Evolutionary conservation across 139 green algal genomes (phyloP), one percentile per base, ranked within the genome.

Genomic region (Limnomonas spitsbergensis): DNA sequence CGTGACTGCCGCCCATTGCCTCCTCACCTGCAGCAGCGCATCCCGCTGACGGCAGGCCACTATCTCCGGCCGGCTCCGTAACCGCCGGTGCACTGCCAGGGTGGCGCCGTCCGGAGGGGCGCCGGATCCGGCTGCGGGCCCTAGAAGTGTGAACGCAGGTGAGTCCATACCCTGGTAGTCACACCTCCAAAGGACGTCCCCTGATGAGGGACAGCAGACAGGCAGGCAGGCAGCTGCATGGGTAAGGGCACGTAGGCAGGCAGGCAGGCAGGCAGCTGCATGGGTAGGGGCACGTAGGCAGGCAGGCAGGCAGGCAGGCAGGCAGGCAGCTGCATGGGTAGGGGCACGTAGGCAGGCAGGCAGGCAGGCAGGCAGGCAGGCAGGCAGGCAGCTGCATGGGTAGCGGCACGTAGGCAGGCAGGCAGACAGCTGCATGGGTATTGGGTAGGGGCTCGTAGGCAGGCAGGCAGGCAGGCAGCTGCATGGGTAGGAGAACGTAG

Each of bases 1-100:
- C n/a, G n/a, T n/a, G n/a, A n/a, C n/a, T n/a, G n/a, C n/a, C n/a
- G n/a, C n/a, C n/a, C n/a, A 20, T 61, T 61, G 47, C 20, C 14
- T 14, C 47, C 47, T 29, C 47, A 61, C 47, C 47, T 61, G 47
- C 20, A 84, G 47, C 27, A 80, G 53, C 29, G 40, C 52, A 36
- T 82, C 78, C 7, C 83, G 71, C 76, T 80, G 79, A n/a, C 76
- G 42, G 29, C 69, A 66, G 2, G 78, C 78, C 35, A 82, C 36
- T 69, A 82, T 40, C 3, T 53, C 66, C 1, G 78, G 78, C 24
- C 31, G 29, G 9, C 71, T 69, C 42, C 40, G 61, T 36, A n/a
- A 53, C 66, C 68, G 74, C 31, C 37, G 35, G 38, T 77, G 71
- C 52, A 84, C 47, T 32, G 80, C 74, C 39, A 84, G 81, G 42